These are phyloP conservation scores for Fusarium mexicanum DNA, from an alignment of 2,329 filamentous ascomycete species.

Conservation along the genomic window DNA sequence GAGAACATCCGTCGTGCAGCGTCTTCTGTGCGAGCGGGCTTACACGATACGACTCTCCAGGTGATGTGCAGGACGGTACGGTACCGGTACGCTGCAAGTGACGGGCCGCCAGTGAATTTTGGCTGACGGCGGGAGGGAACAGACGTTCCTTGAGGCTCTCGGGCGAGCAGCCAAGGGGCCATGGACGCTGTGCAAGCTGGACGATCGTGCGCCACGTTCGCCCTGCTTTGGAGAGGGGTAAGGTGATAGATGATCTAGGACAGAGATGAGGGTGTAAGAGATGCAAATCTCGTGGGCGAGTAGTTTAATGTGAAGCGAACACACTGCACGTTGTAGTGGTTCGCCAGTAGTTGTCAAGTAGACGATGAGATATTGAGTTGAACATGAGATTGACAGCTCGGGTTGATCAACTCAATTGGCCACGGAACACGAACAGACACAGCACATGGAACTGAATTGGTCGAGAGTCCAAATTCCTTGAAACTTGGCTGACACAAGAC, in stretches of 20 bases:
- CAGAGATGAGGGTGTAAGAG: constrained; percentile 33
- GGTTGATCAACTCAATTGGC: constrained; percentile 15
- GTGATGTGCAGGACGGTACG: constrained; percentile 10
- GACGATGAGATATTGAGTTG: neutral
- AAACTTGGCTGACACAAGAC: constrained; percentile 23
- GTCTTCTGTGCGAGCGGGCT: constrained; percentile 12
- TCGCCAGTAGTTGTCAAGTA: constrained; percentile 3
- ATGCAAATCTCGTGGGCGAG: constrained; percentile 33
- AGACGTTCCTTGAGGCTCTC: constrained; percentile 38
- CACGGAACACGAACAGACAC: constrained; percentile 12
- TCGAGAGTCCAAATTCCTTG: constrained; percentile 9
- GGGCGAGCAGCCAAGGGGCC: constrained; percentile 7
- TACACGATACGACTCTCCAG: constrained; percentile 26
- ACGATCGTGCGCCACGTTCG: constrained; percentile 39
- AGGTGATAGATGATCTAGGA: constrained; percentile 18
- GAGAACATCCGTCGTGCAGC: constrained; percentile 23
- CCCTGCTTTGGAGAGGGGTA: constrained; percentile 37
- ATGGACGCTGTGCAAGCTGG: constrained; percentile 38
- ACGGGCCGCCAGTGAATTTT: constrained; percentile 19
- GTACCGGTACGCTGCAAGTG: constrained; percentile 1
- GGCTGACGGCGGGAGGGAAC: constrained; percentile 1
- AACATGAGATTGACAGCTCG: neutral
- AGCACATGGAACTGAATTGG: constrained; percentile 6
- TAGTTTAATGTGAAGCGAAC: constrained; percentile 40
- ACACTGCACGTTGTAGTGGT: constrained; percentile 17